Evolutionary conservation across 768 basidiomycete species (phyloP).

Genomic region (Scleroderma bovista): DNA sequence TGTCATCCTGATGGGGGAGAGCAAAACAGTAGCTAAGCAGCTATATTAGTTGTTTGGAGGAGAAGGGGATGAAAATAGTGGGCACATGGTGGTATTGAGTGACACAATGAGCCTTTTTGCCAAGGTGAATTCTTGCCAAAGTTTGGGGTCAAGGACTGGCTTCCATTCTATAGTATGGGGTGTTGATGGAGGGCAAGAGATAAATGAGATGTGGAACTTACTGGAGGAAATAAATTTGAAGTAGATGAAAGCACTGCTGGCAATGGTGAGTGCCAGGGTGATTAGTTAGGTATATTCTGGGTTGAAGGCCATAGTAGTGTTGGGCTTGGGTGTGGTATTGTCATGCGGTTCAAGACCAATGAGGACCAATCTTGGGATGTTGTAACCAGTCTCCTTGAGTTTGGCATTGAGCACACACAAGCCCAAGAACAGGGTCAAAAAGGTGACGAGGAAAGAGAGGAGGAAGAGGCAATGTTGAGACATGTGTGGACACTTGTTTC

Average conservation of each 20-base stretch:
- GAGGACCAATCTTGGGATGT: slow-evolving; percentile 56
- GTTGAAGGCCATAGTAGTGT: slow-evolving; percentile 13
- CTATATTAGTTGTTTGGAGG: neutral
- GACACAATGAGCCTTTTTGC: slow-evolving; percentile 78
- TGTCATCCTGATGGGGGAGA: slow-evolving; percentile 65
- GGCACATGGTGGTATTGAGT: slow-evolving; percentile 93
- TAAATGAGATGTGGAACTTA: slow-evolving; percentile 26
- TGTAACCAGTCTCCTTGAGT: slow-evolving; percentile 52
- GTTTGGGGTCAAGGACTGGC: slow-evolving; percentile 65
- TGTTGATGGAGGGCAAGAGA: neutral
- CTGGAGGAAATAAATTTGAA: slow-evolving; percentile 40
- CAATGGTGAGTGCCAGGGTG: slow-evolving; percentile 46
- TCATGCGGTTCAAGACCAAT: slow-evolving; percentile 44
- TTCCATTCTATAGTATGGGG: slow-evolving; percentile 49
- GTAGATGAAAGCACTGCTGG: slow-evolving; percentile 48
- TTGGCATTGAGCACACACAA: slow-evolving; percentile 36
- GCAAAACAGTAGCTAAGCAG: slow-evolving; percentile 81
- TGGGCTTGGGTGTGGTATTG: neutral
- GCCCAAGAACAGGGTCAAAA: slow-evolving; percentile 42
- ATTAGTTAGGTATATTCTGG: slow-evolving; percentile 37
- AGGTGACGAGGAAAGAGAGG: slow-evolving; percentile 43
- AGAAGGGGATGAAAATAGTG: slow-evolving; percentile 4
- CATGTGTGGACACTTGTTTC: slow-evolving; percentile 4
- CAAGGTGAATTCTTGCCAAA: slow-evolving; percentile 82
- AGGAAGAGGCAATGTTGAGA: slow-evolving; percentile 53